Conservation (phyloP, 495 filamentous ascomycete species). For the Talaromyces thailandensis region DNA sequence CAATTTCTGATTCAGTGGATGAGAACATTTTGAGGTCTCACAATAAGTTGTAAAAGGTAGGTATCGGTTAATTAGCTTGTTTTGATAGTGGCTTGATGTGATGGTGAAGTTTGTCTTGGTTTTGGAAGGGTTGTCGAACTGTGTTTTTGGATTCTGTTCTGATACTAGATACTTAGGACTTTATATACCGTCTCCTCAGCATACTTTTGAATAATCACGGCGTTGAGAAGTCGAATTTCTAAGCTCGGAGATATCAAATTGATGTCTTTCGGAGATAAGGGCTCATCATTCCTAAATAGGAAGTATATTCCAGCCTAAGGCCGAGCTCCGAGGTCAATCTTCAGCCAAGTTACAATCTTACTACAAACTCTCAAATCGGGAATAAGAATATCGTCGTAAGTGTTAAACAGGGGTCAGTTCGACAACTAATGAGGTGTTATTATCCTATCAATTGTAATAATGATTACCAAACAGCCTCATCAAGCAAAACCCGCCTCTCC, state of each 20-base stretch:
- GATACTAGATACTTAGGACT: neutral
- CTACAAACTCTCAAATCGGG: neutral
- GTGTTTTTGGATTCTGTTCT: too few species aligned
- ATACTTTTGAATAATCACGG: neutral
- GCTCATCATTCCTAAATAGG: neutral
- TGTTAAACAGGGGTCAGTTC: too few species aligned
- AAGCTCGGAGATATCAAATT: neutral
- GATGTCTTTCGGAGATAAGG: neutral
- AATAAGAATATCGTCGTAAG: neutral
- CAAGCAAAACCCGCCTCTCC: neutral
- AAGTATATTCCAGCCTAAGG: neutral
- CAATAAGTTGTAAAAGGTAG: too few species aligned
- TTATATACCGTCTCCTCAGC: neutral
- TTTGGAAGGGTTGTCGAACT: too few species aligned
- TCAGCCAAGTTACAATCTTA: neutral
- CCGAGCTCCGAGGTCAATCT: neutral
- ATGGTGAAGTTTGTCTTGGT: too few species aligned
- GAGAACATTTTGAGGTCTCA: neutral
- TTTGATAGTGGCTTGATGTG: too few species aligned
- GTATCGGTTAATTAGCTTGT: too few species aligned
- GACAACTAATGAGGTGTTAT: too few species aligned
- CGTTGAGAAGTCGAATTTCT: neutral
- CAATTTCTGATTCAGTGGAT: conserved; percentile 4
- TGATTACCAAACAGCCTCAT: neutral
- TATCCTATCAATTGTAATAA: too few species aligned